These are phyloP conservation scores for Fomitopsis pinicola DNA, from an alignment of 1,284 basidiomycete species.

Conservation along the genomic window DNA sequence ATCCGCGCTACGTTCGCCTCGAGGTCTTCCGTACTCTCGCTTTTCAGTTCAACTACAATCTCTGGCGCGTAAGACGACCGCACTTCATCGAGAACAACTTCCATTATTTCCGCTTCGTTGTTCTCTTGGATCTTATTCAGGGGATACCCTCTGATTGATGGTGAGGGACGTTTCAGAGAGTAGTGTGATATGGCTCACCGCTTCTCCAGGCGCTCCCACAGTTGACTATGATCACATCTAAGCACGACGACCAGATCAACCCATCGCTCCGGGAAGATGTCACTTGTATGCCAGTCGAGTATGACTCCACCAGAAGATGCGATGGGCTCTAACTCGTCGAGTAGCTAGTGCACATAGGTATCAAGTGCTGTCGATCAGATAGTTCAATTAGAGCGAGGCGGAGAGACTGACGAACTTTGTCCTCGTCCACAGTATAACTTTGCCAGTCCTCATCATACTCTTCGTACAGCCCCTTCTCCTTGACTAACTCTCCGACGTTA, in stretches of 20 bases:
- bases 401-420: conserved; percentile 55
- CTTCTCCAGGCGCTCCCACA: conserved; percentile 95
- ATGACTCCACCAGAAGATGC: conserved; percentile 74
- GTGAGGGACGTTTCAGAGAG: neutral
- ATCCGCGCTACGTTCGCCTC: conserved; percentile 86
- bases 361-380: conserved; percentile 11
- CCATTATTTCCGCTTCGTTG: conserved; percentile 98
- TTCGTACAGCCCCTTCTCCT: conserved; percentile 79
- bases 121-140: conserved; percentile 97
- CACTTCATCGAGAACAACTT: conserved; percentile 88
- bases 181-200: conserved; percentile 49
- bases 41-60: conserved; percentile 84
- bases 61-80: conserved; percentile 79
- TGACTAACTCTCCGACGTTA: conserved; percentile 89
- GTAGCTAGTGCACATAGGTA: conserved; percentile 43
- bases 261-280: conserved; percentile 95
- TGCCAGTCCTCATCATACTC: conserved; percentile 95
- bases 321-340: conserved; percentile 84
- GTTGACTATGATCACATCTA: conserved; percentile 79
- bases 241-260: conserved; percentile 95
- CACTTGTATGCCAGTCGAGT: conserved; percentile 97
- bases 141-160: conserved; percentile 66
- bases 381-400: conserved; percentile 6
- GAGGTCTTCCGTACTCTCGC: conserved; percentile 78
- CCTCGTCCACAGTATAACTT: conserved; percentile 92